Percentiles rank a stretch among this genome's conserved stretches.
Evolutionary conservation across 2,329 filamentous ascomycete genomes (phyloP).

Genomic region (Diplodia scrobiculata): DNA sequence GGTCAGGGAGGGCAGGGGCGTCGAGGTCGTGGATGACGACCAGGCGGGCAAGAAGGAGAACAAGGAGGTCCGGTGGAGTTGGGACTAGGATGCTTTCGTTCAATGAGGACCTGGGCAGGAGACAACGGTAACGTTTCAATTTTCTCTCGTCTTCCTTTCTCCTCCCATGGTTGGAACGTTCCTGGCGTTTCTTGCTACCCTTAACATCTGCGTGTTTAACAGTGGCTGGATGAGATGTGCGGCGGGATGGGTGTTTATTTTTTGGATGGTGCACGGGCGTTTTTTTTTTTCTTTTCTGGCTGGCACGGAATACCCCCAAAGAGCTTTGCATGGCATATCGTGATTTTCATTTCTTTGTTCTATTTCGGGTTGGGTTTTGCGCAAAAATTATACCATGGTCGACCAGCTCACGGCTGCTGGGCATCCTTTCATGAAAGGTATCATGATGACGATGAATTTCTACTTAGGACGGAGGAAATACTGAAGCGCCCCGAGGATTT

Average conservation of each 20-base stretch:
- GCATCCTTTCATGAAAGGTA: background rate
- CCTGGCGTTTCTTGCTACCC: background rate
- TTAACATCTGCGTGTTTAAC: background rate
- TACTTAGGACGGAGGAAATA: background rate
- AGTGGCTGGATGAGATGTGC: background rate
- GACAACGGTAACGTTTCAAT: background rate
- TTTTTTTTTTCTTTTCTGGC: background rate
- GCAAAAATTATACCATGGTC: background rate
- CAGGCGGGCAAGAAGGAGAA: background rate
- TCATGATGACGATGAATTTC: background rate
- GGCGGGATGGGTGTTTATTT: background rate
- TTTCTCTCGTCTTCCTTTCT: background rate
- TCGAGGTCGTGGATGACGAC: background rate
- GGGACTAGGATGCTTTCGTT: background rate
- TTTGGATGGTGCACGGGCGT: background rate
- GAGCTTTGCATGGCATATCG: background rate
- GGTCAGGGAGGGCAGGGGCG: constrained; percentile 15
- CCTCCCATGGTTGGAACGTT: background rate
- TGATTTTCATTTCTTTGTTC: background rate
- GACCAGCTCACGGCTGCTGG: constrained; percentile 2
- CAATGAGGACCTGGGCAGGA: too few relatives aligned
- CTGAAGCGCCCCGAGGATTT: background rate
- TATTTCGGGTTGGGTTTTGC: background rate
- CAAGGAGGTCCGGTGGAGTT: constrained; percentile 16
- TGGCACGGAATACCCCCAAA: background rate